Conservation (phyloP, 2,329 filamentous ascomycete genomes). For the Parasarocladium wereldwijsianum region DNA sequence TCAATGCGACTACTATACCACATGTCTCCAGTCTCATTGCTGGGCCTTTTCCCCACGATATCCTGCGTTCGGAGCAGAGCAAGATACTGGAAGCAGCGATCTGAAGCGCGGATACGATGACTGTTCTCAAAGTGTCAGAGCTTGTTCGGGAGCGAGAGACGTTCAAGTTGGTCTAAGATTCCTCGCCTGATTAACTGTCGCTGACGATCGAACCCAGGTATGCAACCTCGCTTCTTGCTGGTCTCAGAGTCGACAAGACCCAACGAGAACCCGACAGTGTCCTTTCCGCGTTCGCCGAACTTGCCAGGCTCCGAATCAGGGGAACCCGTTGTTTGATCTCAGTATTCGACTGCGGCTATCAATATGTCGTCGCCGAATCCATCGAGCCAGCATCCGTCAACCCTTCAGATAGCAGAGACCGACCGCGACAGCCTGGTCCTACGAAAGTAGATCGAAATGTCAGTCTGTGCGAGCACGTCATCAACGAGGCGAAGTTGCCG, state of each 20-base stretch:
- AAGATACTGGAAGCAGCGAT: background rate
- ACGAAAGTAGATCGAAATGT: slow-evolving; percentile 17
- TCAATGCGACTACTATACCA: background rate
- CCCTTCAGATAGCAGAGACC: slow-evolving; percentile 5
- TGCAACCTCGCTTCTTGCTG: background rate
- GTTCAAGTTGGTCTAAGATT: background rate
- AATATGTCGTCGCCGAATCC: slow-evolving; percentile 35
- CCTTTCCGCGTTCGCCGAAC: slow-evolving; percentile 34
- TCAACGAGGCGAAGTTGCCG: slow-evolving; percentile 6
- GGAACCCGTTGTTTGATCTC: slow-evolving; percentile 30
- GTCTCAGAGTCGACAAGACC: background rate
- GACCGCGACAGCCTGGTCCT: slow-evolving; percentile 11
- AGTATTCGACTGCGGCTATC: slow-evolving; percentile 30
- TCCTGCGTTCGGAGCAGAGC: background rate
- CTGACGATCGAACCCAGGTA: background rate
- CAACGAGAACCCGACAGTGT: slow-evolving; percentile 19
- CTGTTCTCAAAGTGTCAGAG: background rate
- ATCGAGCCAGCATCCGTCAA: slow-evolving; percentile 18
- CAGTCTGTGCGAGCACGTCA: slow-evolving; percentile 15
- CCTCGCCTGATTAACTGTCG: background rate
- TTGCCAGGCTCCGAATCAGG: slow-evolving; percentile 28
- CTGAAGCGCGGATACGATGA: background rate
- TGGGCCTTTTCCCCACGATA: background rate
- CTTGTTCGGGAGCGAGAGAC: background rate
- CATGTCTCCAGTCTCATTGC: background rate